phyloP scores from a whole-genome alignment of 495 filamentous ascomycete species.

The Penicillium salamii region DNA sequence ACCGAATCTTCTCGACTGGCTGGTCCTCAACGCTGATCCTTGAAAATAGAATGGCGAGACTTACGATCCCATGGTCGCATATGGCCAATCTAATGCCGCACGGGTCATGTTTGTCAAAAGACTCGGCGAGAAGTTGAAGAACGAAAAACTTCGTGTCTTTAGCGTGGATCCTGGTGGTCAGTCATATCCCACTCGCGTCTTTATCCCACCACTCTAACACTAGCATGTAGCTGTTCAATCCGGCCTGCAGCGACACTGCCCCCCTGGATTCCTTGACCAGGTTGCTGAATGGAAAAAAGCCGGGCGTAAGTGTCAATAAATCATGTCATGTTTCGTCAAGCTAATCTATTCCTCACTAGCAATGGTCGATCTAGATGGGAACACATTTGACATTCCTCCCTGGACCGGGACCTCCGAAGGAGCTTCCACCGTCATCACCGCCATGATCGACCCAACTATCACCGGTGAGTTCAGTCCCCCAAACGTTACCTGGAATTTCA shows the following conservation, averaged over 20 bases:
- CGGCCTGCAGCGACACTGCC: conserved; percentile 16
- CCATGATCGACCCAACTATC: conserved; percentile 22
- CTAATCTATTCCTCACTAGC: not conserved
- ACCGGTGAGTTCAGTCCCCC: conserved; percentile 3
- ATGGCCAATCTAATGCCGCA: conserved; percentile 18
- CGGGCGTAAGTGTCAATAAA: conserved; percentile 1
- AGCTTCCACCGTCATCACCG: conserved; percentile 20
- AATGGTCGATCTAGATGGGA: conserved; percentile 16
- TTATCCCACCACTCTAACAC: no score
- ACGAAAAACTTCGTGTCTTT: conserved; percentile 13
- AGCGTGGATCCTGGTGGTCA: conserved; percentile 23
- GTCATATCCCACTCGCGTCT: not conserved
- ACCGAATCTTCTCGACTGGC: not conserved
- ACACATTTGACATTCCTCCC: conserved; percentile 1
- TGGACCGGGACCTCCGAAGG: conserved; percentile 19
- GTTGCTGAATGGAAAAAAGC: conserved; percentile 11
- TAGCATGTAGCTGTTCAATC: conserved; percentile 11
- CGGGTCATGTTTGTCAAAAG: conserved; percentile 22
- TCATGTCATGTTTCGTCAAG: not conserved
- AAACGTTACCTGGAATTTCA: not conserved
- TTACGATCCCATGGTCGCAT: conserved; percentile 13
- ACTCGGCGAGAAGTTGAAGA: conserved; percentile 15
- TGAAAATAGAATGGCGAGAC: conserved; percentile 12
- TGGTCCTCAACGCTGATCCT: not conserved
- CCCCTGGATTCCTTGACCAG: conserved; percentile 1